phyloP scores from a whole-genome alignment of 2,329 filamentous ascomycete species.

The Fusarium aywerte region DNA sequence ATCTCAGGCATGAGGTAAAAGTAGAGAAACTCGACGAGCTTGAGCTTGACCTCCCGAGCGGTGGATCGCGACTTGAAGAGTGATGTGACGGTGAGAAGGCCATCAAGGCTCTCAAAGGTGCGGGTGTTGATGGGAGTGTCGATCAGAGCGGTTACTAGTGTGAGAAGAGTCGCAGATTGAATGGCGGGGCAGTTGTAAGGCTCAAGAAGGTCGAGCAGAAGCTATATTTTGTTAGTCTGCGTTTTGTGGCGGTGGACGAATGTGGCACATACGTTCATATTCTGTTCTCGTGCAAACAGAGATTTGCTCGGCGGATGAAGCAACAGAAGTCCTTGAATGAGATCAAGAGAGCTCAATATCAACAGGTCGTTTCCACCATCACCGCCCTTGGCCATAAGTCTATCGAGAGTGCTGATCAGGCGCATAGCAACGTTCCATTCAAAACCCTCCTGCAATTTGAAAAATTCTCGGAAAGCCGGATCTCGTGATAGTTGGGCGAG shows the following conservation, averaged over 20 bases:
- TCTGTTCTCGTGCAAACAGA: constrained; percentile 87
- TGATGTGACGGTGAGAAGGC: constrained; percentile 88
- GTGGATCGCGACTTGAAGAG: constrained; percentile 92
- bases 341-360: constrained; percentile 86
- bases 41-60: constrained; percentile 88
- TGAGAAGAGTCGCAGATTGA: constrained; percentile 88
- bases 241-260: neutral
- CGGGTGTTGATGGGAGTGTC: constrained; percentile 89
- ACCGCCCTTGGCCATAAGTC: constrained; percentile 83
- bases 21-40: constrained; percentile 96
- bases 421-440: constrained; percentile 96
- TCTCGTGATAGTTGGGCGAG: constrained; percentile 80
- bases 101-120: constrained; percentile 91
- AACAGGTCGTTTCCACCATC: constrained; percentile 87
- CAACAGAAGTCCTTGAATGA: constrained; percentile 88
- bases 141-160: constrained; percentile 88
- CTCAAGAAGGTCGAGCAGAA: constrained; percentile 93
- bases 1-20: constrained; percentile 98
- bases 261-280: constrained; percentile 81
- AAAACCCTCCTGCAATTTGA: constrained; percentile 95
- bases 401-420: constrained; percentile 85
- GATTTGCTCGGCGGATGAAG: constrained; percentile 90
- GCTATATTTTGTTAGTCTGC: constrained; percentile 54
- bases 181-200: constrained; percentile 91
- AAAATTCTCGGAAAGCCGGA: constrained; percentile 93